Base-by-base conservation (phyloP, 2,329 filamentous ascomycete genomes). In the Rhexocercosporidium sp. region DNA sequence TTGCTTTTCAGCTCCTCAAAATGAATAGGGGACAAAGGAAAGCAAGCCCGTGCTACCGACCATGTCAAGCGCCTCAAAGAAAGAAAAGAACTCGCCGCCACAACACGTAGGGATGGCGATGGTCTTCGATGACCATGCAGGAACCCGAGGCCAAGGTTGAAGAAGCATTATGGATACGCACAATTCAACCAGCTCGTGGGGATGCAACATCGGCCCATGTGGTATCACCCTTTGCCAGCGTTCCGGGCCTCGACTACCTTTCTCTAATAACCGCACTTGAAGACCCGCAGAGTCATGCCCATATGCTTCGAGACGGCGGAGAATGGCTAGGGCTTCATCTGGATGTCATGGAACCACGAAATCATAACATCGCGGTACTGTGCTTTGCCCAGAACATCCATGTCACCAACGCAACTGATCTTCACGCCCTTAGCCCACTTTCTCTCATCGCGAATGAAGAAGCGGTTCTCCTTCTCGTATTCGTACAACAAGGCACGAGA, bases 351-450 rank as follows among this genome's bases (percentile, higher is more conserved):
- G 5, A 11, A 59, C 14, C 9, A 22, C 25, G 27, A 27, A 18
- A 61, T 51, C 18, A 25, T n/a, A 0, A 67, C 65, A 7, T 67
- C 29, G 29, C 59, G 46, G 47, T 44, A 67, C 29, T 59, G 47
- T 20, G 27, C 53, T 14, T 67, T 62, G 14, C 27, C 46, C 2
- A 56, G 39, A 25, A 64, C 34, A 12, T 47, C 11, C 29, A 51
- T 56, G 16, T 67, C 61, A 11, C 61, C 61, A 18, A 14, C 22
- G 56, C 54, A 61, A 47, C 65, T 61, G 29, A 67, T 56, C 39
- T 64, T 67, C 1, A 64, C 61, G 2, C 54, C 61, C 54, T 64
- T 57, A 16, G 39, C 27, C 65, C 65, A 67, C 18, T 44, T 0
- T 1, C 25, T 44, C 25, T 37, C 20, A 11, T 59, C 41, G 7